Evolutionary conservation across 1,139 yeast genomes (phyloP), one percentile per base, ranked within the genome.

Genomic region (Candida tetrigidarum): DNA sequence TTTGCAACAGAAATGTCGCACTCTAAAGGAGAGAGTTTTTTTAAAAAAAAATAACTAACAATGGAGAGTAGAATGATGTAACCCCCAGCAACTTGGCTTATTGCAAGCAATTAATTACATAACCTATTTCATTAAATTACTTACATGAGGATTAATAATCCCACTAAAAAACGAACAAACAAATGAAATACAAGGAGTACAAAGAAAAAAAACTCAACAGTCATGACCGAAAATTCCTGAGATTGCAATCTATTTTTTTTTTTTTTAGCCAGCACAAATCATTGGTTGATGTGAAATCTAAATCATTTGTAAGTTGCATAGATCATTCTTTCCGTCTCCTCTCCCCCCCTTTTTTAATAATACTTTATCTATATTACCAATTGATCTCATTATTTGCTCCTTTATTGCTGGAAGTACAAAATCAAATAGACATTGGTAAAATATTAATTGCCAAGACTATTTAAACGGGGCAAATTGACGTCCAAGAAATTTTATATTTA

Each of bases 251-350:
- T n/a, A n/a, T n/a, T n/a, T n/a, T n/a, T n/a, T n/a, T n/a, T n/a
- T n/a, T n/a, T n/a, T n/a, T n/a, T 19, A 32, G 20, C 39, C 39
- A 37, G 39, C 39, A 37, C 32, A 26, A 26, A 37, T 37, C 39
- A 37, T 7, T 23, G n/a, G n/a, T n/a, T n/a, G n/a, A n/a, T n/a
- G n/a, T n/a, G n/a, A n/a, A n/a, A n/a, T n/a, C n/a, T n/a, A n/a
- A n/a, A n/a, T n/a, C n/a, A n/a, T n/a, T 10, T 15, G 35, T 19
- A 10, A 32, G 10, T 32, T n/a, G 25, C 36, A 18, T 25, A 32
- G 10, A 10, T 26, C 29, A 26, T 22, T 22, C 23, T 22, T 22
- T 22, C 28, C 12, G n/a, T 16, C 10, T 6, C 9, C 10, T 12
- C 22, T 11, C 15, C 36, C 34, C 22, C 14, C 14, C 16, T 5